Conservation (phyloP, 805 yeast genomes). For the Isabelozyma gotoi region DNA sequence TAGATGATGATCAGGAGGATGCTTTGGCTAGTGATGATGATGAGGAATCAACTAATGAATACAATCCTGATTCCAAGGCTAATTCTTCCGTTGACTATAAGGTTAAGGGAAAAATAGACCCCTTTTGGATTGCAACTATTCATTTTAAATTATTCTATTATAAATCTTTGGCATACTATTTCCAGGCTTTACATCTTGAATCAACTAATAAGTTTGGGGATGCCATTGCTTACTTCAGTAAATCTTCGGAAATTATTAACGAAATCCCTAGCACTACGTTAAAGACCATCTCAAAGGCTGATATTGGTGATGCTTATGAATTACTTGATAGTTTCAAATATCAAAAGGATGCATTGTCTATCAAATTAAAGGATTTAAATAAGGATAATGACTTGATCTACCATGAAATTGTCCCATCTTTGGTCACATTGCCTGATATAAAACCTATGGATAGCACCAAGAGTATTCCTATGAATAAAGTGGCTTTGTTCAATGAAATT, state of each 20-base stretch:
- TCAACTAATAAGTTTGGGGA: slow-evolving; percentile 65
- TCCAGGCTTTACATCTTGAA: slow-evolving; percentile 57
- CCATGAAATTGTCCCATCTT: slow-evolving; percentile 71
- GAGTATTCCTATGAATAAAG: slow-evolving; percentile 50
- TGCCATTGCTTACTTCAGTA: slow-evolving; percentile 63
- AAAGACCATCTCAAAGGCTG: slow-evolving; percentile 21
- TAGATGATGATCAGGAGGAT: slow-evolving; percentile 35
- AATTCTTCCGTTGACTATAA: slow-evolving; percentile 8
- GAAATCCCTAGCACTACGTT: slow-evolving; percentile 29
- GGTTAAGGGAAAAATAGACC: slow-evolving; percentile 29
- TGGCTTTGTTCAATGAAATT: slow-evolving; percentile 41
- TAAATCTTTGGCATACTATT: slow-evolving; percentile 57
- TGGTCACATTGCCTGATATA: slow-evolving; percentile 59
- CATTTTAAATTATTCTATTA: slow-evolving; percentile 56
- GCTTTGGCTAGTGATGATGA: slow-evolving; percentile 11
- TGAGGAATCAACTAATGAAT: slow-evolving; percentile 3
- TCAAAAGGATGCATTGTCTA: slow-evolving; percentile 38
- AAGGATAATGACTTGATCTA: slow-evolving; percentile 91
- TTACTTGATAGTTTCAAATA: slow-evolving; percentile 40
- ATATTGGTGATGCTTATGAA: slow-evolving; percentile 29
- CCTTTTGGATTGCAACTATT: slow-evolving; percentile 51
- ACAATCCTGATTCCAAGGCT: slow-evolving; percentile 5
- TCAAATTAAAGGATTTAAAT: slow-evolving; percentile 45
- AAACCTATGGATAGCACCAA: slow-evolving; percentile 70
- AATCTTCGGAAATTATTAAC: slow-evolving; percentile 46